Conservation (phyloP, 2,329 filamentous ascomycete species). For the Orbilia javanica region DNA sequence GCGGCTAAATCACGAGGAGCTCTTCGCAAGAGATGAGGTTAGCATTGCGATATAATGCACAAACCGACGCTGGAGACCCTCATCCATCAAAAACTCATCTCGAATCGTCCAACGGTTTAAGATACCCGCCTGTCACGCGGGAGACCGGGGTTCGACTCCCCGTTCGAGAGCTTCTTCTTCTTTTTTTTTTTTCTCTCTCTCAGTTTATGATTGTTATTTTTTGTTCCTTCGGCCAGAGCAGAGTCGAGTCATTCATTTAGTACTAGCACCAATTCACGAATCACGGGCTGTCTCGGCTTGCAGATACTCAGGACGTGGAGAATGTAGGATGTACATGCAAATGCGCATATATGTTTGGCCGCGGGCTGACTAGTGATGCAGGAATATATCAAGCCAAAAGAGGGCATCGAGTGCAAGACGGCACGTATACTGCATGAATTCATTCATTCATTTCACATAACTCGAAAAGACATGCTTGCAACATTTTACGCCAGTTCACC, state of each 20-base stretch:
- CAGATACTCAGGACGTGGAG: no score
- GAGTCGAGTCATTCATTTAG: no score
- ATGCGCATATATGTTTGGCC: background rate
- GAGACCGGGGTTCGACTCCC: constrained; percentile 59
- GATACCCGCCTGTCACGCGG: constrained; percentile 59
- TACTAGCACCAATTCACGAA: no score
- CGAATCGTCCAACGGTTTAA: constrained; percentile 58
- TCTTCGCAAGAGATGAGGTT: background rate
- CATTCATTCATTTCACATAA: background rate
- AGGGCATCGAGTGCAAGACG: background rate
- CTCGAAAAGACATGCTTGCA: background rate
- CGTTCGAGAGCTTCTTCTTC: constrained; percentile 56
- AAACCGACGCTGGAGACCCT: background rate
- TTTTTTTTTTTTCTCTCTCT: background rate
- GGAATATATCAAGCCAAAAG: background rate
- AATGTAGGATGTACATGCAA: no score
- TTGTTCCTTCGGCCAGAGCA: background rate
- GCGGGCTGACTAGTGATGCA: background rate
- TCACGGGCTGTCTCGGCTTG: no score
- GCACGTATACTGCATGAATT: background rate
- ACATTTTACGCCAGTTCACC: no score
- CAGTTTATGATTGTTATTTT: background rate
- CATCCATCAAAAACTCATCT: constrained; percentile 41
- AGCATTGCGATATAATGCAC: background rate
- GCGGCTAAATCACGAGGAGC: background rate